Evolutionary conservation across 2,329 filamentous ascomycete genomes (phyloP).

Genomic region (Metarhizium humberi): DNA sequence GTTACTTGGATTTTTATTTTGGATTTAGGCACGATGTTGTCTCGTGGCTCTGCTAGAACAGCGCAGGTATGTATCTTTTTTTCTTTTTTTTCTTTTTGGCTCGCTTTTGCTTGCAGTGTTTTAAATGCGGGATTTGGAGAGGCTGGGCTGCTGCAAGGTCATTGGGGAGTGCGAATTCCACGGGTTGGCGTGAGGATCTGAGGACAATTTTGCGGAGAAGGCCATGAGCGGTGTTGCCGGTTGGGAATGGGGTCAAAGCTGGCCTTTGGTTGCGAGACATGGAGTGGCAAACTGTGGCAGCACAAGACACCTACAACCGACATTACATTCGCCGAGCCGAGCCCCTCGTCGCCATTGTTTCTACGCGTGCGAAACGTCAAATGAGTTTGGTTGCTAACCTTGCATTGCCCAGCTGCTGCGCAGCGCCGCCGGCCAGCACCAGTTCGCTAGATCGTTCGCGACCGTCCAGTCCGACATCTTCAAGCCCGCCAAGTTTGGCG

Average conservation of each 20-base stretch:
- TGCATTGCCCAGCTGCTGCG: slow-evolving; percentile 37
- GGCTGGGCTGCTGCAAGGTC: background rate
- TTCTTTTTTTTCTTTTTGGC: background rate
- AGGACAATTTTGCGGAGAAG: background rate
- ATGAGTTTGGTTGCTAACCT: background rate
- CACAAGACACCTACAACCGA: background rate
- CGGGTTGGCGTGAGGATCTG: no score
- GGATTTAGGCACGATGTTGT: slow-evolving; percentile 40
- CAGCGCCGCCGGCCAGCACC: slow-evolving; percentile 35
- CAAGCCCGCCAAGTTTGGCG: slow-evolving; percentile 97
- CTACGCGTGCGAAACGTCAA: background rate
- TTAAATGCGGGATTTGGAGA: background rate
- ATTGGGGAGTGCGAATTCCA: background rate
- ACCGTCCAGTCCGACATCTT: slow-evolving; percentile 93
- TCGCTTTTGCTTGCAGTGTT: background rate
- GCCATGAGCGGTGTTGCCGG: background rate
- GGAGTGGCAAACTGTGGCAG: background rate
- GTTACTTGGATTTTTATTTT: background rate
- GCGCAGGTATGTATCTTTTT: slow-evolving; percentile 41
- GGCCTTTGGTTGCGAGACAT: background rate
- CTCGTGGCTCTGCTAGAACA: slow-evolving; percentile 46
- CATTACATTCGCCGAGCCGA: background rate
- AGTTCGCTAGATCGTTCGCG: slow-evolving; percentile 53
- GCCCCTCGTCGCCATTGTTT: background rate
- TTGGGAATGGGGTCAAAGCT: background rate